phyloP scores from a whole-genome alignment of 371 early-diverging fungal species.

The Circinella minor region DNA sequence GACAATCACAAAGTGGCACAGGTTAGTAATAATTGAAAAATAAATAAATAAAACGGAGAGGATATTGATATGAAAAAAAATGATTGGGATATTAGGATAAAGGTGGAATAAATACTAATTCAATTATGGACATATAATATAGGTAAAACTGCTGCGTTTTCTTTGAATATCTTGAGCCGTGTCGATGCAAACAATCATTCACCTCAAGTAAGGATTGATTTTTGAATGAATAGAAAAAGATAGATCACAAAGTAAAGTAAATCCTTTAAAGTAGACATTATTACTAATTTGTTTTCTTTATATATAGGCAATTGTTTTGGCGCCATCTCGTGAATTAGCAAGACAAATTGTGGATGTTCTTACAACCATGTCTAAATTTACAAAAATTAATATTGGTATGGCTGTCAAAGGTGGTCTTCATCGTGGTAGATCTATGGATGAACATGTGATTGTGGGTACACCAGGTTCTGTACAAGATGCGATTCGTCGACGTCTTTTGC shows the following conservation, averaged over 20 bases:
- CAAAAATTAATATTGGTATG: slow-evolving; percentile 71
- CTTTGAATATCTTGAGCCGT: slow-evolving; percentile 85
- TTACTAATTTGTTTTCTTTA: background rate
- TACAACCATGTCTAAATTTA: slow-evolving; percentile 86
- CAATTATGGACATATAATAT: background rate
- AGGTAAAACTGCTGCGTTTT: slow-evolving; percentile 98
- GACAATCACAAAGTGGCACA: slow-evolving; percentile 58
- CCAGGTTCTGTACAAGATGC: slow-evolving; percentile 93
- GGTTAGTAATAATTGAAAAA: slow-evolving; percentile 5
- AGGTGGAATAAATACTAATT: too few species aligned
- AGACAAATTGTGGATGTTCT: slow-evolving; percentile 95
- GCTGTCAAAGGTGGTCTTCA: slow-evolving; percentile 77
- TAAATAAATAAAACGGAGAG: background rate
- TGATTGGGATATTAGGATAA: too few species aligned
- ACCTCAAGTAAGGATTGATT: slow-evolving; percentile 45
- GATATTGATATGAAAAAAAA: too few species aligned
- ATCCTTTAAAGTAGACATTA: too few species aligned
- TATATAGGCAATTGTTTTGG: slow-evolving; percentile 81
- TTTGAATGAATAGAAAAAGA: too few species aligned
- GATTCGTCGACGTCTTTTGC: slow-evolving; percentile 65
- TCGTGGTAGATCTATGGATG: slow-evolving; percentile 59
- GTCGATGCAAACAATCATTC: slow-evolving; percentile 55
- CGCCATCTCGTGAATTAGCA: slow-evolving; percentile 98
- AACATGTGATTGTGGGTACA: slow-evolving; percentile 95
- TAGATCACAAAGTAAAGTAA: too few species aligned